Evolutionary conservation across 139 green algal genomes (phyloP).

Genomic region (Spirogloea muscicola): DNA sequence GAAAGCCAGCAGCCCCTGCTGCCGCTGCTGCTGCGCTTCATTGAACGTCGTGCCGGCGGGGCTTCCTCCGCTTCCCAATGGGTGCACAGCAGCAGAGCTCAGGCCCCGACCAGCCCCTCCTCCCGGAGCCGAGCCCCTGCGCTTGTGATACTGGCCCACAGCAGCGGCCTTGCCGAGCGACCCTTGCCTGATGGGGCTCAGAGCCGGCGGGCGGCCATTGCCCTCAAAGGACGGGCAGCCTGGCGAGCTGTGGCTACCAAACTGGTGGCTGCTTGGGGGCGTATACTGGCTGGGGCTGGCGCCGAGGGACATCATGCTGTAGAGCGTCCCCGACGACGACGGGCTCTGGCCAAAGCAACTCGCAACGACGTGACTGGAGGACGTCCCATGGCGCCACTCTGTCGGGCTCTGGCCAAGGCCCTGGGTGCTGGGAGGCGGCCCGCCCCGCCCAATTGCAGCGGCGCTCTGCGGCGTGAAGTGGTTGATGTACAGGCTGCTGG

Average conservation of each 20-base stretch:
- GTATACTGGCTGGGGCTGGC: conserved; percentile 25
- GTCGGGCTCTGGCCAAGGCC: background rate
- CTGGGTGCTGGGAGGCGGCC: too few relatives aligned
- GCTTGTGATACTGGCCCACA: conserved; percentile 21
- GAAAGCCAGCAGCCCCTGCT: background rate
- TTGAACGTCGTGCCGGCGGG: background rate
- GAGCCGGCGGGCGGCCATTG: background rate
- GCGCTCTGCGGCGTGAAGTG: too few relatives aligned
- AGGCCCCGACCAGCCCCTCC: too few relatives aligned
- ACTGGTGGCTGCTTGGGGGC: background rate
- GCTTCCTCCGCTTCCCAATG: conserved; percentile 5
- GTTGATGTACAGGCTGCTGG: too few relatives aligned
- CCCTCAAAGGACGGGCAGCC: background rate
- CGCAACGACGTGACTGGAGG: background rate
- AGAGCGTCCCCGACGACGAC: background rate
- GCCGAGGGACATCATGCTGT: conserved; percentile 7
- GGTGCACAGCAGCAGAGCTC: conserved; percentile 4
- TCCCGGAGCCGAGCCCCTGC: too few relatives aligned
- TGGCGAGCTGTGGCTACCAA: conserved; percentile 3
- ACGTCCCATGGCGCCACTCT: background rate
- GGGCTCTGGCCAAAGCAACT: conserved; percentile 12
- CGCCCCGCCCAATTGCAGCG: too few relatives aligned
- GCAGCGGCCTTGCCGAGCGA: conserved; percentile 26
- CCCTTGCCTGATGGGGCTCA: background rate
- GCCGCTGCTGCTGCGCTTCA: background rate